Evolutionary conservation across 148 eudicot species (phyloP).

Genomic region (Camellia granthamiana): DNA sequence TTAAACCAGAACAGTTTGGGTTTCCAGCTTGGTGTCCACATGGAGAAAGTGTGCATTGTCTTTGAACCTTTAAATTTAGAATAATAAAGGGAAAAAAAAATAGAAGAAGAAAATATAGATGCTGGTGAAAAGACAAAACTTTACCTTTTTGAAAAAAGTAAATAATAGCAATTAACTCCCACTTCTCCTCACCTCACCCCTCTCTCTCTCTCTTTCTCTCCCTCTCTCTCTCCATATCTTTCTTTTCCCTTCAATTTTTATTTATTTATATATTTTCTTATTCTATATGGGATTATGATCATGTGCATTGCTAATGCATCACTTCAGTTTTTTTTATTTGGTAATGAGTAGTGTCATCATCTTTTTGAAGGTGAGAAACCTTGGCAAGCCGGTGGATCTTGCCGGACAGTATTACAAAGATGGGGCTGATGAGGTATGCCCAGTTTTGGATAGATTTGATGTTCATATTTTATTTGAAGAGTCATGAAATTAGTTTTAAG

Average conservation of each 20-base stretch:
- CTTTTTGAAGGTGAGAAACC: slow-evolving; percentile 77
- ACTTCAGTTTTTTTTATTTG: neutral
- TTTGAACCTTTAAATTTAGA: neutral
- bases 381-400: slow-evolving; percentile 98
- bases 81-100: neutral
- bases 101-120: neutral
- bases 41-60: neutral
- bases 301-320: neutral
- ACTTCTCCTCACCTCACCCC: neutral
- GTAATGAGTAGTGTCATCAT: slow-evolving; percentile 4
- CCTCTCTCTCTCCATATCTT: neutral
- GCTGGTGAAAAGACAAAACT: neutral
- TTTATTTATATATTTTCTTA: neutral
- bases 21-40: neutral
- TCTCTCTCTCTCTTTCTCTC: neutral
- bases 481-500: slow-evolving; percentile 13
- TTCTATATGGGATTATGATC: neutral
- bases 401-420: slow-evolving; percentile 89
- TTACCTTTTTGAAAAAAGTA: neutral
- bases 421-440: slow-evolving; percentile 98
- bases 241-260: neutral
- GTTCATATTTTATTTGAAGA: neutral
- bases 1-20: neutral
- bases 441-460: slow-evolving; percentile 6
- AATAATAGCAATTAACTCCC: neutral